Conservation (phyloP, 2,329 filamentous ascomycete species). For the Orbilia javanica region DNA sequence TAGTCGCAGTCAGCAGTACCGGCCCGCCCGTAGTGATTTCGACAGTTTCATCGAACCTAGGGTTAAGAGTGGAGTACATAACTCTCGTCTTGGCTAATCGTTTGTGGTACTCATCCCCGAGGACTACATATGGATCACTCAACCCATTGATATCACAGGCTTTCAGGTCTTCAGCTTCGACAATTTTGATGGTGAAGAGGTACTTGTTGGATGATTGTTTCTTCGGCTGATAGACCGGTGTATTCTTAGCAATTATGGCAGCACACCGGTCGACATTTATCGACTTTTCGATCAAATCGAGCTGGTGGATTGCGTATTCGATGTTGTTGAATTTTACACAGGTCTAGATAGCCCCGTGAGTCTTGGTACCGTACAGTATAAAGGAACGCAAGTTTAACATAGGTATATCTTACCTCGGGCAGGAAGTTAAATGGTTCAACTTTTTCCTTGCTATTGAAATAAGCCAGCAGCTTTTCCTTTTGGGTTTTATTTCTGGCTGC, state of each 20-base stretch:
- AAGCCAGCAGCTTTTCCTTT: conserved; percentile 92
- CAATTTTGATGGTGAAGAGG: conserved; percentile 98
- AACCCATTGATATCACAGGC: conserved; percentile 95
- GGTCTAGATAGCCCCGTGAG: conserved; percentile 71
- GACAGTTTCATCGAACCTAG: conserved; percentile 95
- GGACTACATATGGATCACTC: conserved; percentile 96
- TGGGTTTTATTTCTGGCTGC: conserved; percentile 81
- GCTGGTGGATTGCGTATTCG: conserved; percentile 90
- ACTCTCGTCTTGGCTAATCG: conserved; percentile 93
- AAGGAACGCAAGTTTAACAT: conserved; percentile 9
- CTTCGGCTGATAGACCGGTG: conserved; percentile 76
- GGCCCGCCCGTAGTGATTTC: conserved; percentile 94
- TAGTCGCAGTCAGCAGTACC: conserved; percentile 93
- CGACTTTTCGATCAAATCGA: conserved; percentile 88
- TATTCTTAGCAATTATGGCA: conserved; percentile 79
- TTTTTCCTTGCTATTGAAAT: conserved; percentile 91
- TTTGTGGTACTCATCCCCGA: conserved; percentile 98
- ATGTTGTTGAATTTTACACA: conserved; percentile 98
- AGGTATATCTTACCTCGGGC: conserved; percentile 76
- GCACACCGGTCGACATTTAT: conserved; percentile 94
- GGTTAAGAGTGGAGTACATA: conserved; percentile 89
- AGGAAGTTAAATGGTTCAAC: conserved; percentile 98
- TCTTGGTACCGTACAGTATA: neutral
- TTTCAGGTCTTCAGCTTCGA: conserved; percentile 96
- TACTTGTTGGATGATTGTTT: conserved; percentile 82